Base-by-base conservation (phyloP, 139 green algal species). In the Chlamydomonas eustigma region DNA sequence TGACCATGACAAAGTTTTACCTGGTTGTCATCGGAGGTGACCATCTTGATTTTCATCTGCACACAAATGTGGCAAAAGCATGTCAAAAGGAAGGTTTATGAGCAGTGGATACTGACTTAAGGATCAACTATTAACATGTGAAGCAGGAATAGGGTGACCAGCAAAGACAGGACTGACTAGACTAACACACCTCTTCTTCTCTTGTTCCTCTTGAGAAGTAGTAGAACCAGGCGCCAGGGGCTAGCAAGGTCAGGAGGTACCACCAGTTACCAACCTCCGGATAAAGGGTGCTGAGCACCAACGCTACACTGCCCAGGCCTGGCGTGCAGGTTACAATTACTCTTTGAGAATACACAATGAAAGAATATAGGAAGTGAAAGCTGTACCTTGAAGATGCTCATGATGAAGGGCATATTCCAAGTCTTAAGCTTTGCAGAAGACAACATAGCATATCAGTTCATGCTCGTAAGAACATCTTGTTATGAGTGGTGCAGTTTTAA, bases 1-100 rank as follows among this genome's bases (percentile, higher is more conserved):
- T n/a, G n/a, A n/a, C n/a, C n/a, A n/a, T n/a, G n/a, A n/a, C n/a
- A n/a, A n/a, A n/a, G n/a, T n/a, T n/a, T n/a, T n/a, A n/a, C n/a
- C n/a, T 33, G 18, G 52, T 68, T 31, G 50, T 80, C 92, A 78
- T 97, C 93, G 0, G 87, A 51, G 37, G 92, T 95, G 22, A 93
- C 88, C 91, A 97, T 95, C 84, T 97, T 97, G 24, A 97, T 90
- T 50, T 74, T 74, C 52, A 88, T 72, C 81, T 89, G 71, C n/a
- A 34, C 5, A 52, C 12, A 58, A 58, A 58, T 58, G 44, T 58
- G 18, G 44, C 44, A 58, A 58, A 58, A 58, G 12, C 12, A 28
- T 12, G 44, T 58, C 12, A 58, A 18, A 18, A 28, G 44, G 18
- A 18, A 58, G n/a, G n/a, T n/a, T n/a, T n/a, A n/a, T n/a, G n/a